Evolutionary conservation across 257 asterid genomes (phyloP).

Genomic region (Handroanthus guayacan): DNA sequence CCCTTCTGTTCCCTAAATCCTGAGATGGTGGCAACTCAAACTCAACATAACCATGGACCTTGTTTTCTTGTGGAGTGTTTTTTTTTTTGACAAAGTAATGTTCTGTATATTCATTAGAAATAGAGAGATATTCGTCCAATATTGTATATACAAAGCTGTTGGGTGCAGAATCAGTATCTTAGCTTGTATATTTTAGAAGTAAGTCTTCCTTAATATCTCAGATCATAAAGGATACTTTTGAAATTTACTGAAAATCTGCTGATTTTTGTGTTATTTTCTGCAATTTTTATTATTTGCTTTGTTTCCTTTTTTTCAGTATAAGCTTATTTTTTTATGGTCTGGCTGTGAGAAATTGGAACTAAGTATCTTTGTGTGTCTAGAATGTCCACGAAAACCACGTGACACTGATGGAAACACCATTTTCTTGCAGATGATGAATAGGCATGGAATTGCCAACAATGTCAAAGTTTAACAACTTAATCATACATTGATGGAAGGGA

Average conservation of each 20-base stretch:
- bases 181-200: background rate
- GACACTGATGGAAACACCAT: background rate
- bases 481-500: slow-evolving; percentile 27
- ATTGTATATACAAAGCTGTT: background rate
- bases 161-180: background rate
- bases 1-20: background rate
- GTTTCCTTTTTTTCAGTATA: background rate
- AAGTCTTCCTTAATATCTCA: background rate
- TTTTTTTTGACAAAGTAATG: background rate
- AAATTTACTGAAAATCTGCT: background rate
- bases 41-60: background rate
- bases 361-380: background rate
- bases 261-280: background rate
- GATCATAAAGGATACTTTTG: background rate
- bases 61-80: slow-evolving; percentile 6
- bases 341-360: background rate
- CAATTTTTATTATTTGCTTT: background rate
- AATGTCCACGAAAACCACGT: background rate
- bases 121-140: background rate
- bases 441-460: background rate
- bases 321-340: background rate
- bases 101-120: background rate
- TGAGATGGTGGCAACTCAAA: background rate
- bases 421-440: slow-evolving; percentile 34
- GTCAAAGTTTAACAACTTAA: background rate